Evolutionary conservation across 2,329 filamentous ascomycete genomes (phyloP).

Genomic region (Fusarium torulosum): DNA sequence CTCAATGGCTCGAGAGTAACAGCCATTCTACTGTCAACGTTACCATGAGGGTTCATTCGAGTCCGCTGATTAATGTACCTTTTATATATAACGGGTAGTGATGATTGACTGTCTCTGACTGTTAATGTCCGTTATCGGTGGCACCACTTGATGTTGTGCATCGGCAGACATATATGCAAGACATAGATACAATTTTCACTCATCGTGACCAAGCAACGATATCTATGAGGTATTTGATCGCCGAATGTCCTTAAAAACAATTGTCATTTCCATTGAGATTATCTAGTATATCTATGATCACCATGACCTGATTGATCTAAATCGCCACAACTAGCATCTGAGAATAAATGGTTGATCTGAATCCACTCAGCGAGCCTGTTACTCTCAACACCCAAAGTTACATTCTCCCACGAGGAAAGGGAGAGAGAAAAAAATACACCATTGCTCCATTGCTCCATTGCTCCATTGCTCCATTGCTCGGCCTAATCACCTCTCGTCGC

Average conservation of each 20-base stretch:
- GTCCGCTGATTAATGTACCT: neutral
- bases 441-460: too few species aligned
- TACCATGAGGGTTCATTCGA: neutral
- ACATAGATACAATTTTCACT: neutral
- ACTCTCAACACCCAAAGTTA: neutral
- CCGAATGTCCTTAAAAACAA: neutral
- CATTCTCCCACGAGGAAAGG: too few species aligned
- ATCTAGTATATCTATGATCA: neutral
- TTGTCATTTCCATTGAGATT: neutral
- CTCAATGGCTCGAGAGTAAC: neutral
- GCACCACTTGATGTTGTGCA: conserved; percentile 35
- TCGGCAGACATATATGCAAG: conserved; percentile 17
- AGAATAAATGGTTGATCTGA: neutral
- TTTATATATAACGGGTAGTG: neutral
- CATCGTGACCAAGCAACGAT: conserved; percentile 14
- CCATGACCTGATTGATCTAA: conserved; percentile 9
- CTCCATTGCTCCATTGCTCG: too few species aligned
- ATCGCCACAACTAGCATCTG: conserved; percentile 3
- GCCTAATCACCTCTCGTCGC: neutral
- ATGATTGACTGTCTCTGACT: neutral
- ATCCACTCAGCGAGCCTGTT: neutral
- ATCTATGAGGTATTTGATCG: neutral
- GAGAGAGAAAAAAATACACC: too few species aligned
- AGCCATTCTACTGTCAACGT: neutral
- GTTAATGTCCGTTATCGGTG: conserved; percentile 38